Conservation (phyloP, 805 yeast species). For the Metschnikowia rubicola region DNA sequence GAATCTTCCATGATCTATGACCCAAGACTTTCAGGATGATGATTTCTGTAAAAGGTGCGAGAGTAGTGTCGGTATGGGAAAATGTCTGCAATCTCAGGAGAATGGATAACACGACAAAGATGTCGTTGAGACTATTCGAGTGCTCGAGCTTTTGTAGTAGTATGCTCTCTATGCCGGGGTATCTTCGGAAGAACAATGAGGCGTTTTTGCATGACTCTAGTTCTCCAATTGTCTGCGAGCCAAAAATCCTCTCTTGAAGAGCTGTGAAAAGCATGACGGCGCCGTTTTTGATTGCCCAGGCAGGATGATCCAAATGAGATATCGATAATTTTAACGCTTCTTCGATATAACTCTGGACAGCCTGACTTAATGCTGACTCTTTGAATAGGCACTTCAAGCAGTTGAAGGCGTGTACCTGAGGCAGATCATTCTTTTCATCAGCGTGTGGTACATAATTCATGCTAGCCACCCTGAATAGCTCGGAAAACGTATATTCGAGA, state of each 20-base stretch:
- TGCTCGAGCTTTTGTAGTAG: conserved; percentile 43
- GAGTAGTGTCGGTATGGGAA: conserved; percentile 45
- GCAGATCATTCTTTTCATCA: conserved; percentile 60
- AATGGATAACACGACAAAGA: conserved; percentile 74
- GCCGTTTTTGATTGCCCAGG: conserved; percentile 90
- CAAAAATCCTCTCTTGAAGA: conserved; percentile 76
- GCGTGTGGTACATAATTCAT: conserved; percentile 45
- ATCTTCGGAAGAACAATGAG: conserved; percentile 67
- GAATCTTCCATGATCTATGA: conserved; percentile 69
- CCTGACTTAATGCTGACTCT: conserved; percentile 62
- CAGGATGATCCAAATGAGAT: conserved; percentile 54
- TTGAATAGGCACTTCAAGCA: conserved; percentile 71
- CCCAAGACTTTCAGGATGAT: conserved; percentile 35
- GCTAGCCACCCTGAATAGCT: conserved; percentile 53
- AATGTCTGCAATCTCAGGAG: conserved; percentile 65
- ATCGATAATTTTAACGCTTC: conserved; percentile 60
- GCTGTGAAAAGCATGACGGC: conserved; percentile 91
- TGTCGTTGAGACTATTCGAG: conserved; percentile 41
- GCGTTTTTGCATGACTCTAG: conserved; percentile 45
- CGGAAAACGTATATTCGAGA: conserved; percentile 47
- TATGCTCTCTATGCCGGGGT: conserved; percentile 47
- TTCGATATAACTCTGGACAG: conserved; percentile 31
- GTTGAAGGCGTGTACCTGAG: conserved; percentile 93
- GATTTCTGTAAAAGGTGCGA: conserved; percentile 47
- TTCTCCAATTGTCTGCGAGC: conserved; percentile 45